Evolutionary conservation across 306 rosid species (phyloP).

Genomic region (Vicia faba): DNA sequence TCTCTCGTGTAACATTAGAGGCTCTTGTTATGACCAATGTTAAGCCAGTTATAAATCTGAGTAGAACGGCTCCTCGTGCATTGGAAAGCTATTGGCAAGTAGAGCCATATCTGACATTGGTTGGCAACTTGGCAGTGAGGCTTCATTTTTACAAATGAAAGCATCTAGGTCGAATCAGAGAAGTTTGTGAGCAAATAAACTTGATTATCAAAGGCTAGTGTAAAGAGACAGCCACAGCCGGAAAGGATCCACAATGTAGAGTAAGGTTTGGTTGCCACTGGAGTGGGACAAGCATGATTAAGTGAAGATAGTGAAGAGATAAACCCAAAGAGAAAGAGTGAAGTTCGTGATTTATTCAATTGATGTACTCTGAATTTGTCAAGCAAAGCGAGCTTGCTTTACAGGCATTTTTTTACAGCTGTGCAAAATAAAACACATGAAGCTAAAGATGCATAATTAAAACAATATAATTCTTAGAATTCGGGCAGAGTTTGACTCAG

Average conservation of each 20-base stretch:
- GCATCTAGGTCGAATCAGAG: no score
- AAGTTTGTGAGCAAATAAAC: not conserved
- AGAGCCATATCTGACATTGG: no score
- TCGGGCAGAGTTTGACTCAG: not conserved
- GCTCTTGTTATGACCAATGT: not conserved
- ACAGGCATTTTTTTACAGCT: not conserved
- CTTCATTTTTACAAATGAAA: no score
- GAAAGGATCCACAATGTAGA: not conserved
- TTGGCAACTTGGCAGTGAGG: no score
- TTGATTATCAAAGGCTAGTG: not conserved
- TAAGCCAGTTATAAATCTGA: no score
- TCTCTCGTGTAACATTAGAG: not conserved
- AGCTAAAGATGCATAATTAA: not conserved
- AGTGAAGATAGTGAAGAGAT: not conserved
- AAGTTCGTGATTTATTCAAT: not conserved
- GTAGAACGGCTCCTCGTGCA: no score
- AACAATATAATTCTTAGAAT: not conserved
- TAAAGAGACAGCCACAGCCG: not conserved
- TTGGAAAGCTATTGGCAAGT: no score
- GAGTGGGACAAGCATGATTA: no score
- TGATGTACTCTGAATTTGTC: not conserved
- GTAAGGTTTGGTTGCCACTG: not conserved
- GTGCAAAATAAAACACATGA: not conserved
- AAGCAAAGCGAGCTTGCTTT: not conserved
- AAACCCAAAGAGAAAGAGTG: not conserved